Evolutionary conservation across 495 filamentous ascomycete species (phyloP).

Genomic region (Aspergillus wentii): DNA sequence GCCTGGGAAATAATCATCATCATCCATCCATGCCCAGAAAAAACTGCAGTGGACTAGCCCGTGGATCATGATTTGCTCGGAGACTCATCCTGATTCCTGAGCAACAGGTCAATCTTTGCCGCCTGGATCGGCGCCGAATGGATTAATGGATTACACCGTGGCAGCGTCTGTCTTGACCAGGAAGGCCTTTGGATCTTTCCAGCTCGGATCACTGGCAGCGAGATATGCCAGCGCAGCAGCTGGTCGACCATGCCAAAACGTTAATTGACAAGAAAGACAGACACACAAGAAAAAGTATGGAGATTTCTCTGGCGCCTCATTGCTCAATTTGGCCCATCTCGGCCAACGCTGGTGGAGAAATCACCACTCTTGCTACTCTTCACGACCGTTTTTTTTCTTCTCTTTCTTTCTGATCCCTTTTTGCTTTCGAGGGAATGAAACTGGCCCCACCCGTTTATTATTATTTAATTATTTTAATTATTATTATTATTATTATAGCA

Average conservation of each 20-base stretch:
- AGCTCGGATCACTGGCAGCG: conserved; percentile 60
- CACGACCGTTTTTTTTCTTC: conserved; percentile 16
- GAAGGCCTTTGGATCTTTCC: conserved; percentile 56
- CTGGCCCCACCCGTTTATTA: too few relatives aligned
- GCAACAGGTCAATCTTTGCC: conserved; percentile 22
- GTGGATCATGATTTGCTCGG: conserved; percentile 11
- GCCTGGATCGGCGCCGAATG: conserved; percentile 32
- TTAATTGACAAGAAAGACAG: too few relatives aligned
- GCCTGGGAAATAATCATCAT: too few relatives aligned
- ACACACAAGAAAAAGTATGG: too few relatives aligned
- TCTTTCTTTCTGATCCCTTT: conserved; percentile 18
- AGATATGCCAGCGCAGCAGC: conserved; percentile 91
- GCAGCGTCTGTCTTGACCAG: conserved; percentile 48
- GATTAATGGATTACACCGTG: conserved; percentile 27
- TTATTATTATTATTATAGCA: too few relatives aligned
- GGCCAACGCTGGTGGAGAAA: too few relatives aligned
- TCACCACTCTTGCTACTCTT: too few relatives aligned
- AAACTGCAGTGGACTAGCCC: conserved; percentile 1
- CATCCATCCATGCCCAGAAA: too few relatives aligned
- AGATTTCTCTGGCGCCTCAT: too few relatives aligned
- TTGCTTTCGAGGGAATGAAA: conserved; percentile 9
- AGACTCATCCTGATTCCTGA: conserved; percentile 13
- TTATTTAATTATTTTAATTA: too few relatives aligned
- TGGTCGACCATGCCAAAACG: conserved; percentile 23
- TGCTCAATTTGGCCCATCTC: too few relatives aligned